Evolutionary conservation across 2,329 filamentous ascomycete genomes (phyloP).

Genomic region (Colletotrichum falcatum): DNA sequence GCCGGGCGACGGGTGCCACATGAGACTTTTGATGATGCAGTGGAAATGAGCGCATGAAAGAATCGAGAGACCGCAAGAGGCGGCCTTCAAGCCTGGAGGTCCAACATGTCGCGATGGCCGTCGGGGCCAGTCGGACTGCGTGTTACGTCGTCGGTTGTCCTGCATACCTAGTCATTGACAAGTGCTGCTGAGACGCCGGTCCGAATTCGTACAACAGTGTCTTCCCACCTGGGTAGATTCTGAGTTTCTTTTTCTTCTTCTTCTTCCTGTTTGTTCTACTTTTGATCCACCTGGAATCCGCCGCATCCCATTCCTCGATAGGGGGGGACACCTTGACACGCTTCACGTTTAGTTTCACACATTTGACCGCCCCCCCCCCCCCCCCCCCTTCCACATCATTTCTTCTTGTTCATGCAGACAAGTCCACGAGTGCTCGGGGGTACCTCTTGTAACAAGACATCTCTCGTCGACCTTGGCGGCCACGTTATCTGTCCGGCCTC

Average conservation of each 20-base stretch:
- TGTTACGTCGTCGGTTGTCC: background rate
- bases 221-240: no score
- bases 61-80: background rate
- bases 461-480: background rate
- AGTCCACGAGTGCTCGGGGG: background rate
- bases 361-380: background rate
- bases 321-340: no score
- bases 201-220: background rate
- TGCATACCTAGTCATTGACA: no score
- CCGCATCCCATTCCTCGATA: no score
- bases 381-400: no score
- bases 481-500: background rate
- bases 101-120: background rate
- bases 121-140: background rate
- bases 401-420: background rate
- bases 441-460: background rate
- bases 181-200: background rate
- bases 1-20: background rate
- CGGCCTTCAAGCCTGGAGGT: background rate
- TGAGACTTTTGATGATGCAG: background rate
- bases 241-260: no score
- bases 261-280: no score
- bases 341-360: background rate
- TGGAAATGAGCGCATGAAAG: background rate
- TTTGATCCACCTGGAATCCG: background rate